A percentile compares a stretch with the other conserved stretches of the same genome.
These are phyloP conservation scores for Meyerozyma elateridarum DNA, from an alignment of 1,139 yeast species.

Conservation along the genomic window DNA sequence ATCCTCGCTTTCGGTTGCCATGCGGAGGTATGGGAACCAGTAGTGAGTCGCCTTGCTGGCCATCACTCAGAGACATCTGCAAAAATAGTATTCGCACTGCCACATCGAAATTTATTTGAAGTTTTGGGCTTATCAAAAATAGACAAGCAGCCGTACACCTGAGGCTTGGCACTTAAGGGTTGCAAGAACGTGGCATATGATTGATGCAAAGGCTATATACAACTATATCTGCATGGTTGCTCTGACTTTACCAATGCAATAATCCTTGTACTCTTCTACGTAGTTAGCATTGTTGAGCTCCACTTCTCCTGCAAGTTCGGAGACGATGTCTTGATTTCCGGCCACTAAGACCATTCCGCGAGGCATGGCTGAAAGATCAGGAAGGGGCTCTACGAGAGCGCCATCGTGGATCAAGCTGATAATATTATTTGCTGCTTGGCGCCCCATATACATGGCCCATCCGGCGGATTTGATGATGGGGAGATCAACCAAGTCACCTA, in stretches of 20 bases:
- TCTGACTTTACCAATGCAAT: constrained; percentile 24
- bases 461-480: constrained; percentile 44
- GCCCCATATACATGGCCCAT: constrained; percentile 45
- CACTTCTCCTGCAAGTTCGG: constrained; percentile 35
- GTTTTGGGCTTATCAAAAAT: no score
- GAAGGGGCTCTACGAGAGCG: constrained; percentile 31
- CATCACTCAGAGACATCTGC: constrained; percentile 1
- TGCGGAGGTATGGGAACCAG: constrained; percentile 20
- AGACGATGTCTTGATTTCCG: constrained; percentile 37
- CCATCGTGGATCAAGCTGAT: constrained; percentile 26
- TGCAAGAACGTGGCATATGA: no score
- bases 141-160: no score
- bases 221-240: constrained; percentile 16
- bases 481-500: constrained; percentile 40
- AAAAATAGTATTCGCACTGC: no score
- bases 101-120: no score
- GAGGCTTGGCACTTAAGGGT: no score
- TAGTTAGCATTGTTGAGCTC: constrained; percentile 33
- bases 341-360: constrained; percentile 43
- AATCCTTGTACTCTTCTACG: constrained; percentile 38
- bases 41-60: neutral
- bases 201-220: no score
- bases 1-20: constrained; percentile 58
- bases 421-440: constrained; percentile 38
- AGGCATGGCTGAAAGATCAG: constrained; percentile 32